Conservation (phyloP, 1,139 yeast genomes). For the Hyphopichia pseudoburtonii region DNA sequence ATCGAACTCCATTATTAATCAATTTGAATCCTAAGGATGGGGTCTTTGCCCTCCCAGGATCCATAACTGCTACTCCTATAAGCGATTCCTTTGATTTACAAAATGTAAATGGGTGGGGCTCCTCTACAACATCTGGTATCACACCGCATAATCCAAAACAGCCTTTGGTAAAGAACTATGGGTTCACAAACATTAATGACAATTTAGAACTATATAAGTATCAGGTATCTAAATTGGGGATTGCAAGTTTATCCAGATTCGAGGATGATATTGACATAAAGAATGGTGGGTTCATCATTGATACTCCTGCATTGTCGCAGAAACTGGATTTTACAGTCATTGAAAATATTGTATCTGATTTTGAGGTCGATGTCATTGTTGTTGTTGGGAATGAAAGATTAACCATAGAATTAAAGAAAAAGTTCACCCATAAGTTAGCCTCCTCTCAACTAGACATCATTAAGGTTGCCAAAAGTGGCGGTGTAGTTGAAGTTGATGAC, state of each 20-base stretch:
- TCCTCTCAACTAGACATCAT: slow-evolving; percentile 43
- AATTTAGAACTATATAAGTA: slow-evolving; percentile 63
- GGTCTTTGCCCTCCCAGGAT: slow-evolving; percentile 80
- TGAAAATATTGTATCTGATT: slow-evolving; percentile 60
- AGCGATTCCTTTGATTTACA: slow-evolving; percentile 82
- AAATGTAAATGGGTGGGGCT: slow-evolving; percentile 73
- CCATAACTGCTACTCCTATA: slow-evolving; percentile 79
- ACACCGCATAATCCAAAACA: slow-evolving; percentile 80
- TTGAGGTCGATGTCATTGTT: slow-evolving; percentile 56
- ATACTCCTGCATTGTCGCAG: slow-evolving; percentile 68
- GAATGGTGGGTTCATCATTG: slow-evolving; percentile 68
- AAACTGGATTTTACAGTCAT: slow-evolving; percentile 55
- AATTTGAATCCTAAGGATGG: slow-evolving; percentile 83
- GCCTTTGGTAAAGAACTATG: slow-evolving; percentile 80
- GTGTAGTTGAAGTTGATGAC: slow-evolving; percentile 73
- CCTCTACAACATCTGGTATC: slow-evolving; percentile 85
- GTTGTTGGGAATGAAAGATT: slow-evolving; percentile 67
- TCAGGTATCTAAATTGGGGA: slow-evolving; percentile 57
- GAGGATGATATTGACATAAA: slow-evolving; percentile 54
- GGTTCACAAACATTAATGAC: slow-evolving; percentile 59
- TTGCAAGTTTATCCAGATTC: slow-evolving; percentile 56
- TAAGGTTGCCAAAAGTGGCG: slow-evolving; percentile 71
- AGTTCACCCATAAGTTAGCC: slow-evolving; percentile 43
- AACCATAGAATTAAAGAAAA: slow-evolving; percentile 61
- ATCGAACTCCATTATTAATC: slow-evolving; percentile 64